Percentiles rank a stretch among this genome's conserved stretches.
Conservation (phyloP, 371 early-diverging fungal species). For the Racocetra persica region DNA sequence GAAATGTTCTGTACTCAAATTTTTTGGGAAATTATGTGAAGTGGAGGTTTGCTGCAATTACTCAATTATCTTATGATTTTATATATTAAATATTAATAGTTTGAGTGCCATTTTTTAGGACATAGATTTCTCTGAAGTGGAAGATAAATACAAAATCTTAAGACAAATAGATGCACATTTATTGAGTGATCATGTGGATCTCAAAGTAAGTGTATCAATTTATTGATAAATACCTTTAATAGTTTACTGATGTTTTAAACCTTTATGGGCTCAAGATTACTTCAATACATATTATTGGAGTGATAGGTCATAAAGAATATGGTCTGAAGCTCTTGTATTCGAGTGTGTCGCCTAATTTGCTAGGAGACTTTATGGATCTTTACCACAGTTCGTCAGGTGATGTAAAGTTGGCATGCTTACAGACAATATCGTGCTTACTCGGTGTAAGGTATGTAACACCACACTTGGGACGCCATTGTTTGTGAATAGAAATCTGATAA, state of each 20-base stretch:
- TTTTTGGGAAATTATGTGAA: slow-evolving; percentile 50
- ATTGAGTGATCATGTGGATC: neutral
- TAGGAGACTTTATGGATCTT: slow-evolving; percentile 44
- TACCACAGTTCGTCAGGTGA: slow-evolving; percentile 50
- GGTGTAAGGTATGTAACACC: slow-evolving; percentile 50
- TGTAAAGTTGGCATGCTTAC: slow-evolving; percentile 51
- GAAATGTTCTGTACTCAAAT: slow-evolving; percentile 55
- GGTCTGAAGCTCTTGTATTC: slow-evolving; percentile 48
- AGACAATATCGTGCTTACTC: slow-evolving; percentile 55
- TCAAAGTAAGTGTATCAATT: slow-evolving; percentile 1
- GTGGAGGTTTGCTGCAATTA: neutral
- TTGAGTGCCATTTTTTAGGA: neutral
- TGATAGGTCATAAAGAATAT: slow-evolving; percentile 51
- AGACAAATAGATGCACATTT: neutral
- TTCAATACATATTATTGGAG: slow-evolving; percentile 52
- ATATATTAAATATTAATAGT: neutral
- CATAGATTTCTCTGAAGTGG: neutral
- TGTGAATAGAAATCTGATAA: neutral
- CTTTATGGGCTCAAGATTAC: slow-evolving; percentile 46
- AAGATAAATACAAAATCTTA: slow-evolving; percentile 17
- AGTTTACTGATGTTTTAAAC: neutral
- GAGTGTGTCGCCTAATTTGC: slow-evolving; percentile 31
- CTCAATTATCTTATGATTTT: neutral
- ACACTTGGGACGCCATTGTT: neutral
- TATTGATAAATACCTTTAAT: neutral